Evolutionary conservation across 2,329 filamentous ascomycete genomes (phyloP).

Genomic region (Aspergillus hortae): DNA sequence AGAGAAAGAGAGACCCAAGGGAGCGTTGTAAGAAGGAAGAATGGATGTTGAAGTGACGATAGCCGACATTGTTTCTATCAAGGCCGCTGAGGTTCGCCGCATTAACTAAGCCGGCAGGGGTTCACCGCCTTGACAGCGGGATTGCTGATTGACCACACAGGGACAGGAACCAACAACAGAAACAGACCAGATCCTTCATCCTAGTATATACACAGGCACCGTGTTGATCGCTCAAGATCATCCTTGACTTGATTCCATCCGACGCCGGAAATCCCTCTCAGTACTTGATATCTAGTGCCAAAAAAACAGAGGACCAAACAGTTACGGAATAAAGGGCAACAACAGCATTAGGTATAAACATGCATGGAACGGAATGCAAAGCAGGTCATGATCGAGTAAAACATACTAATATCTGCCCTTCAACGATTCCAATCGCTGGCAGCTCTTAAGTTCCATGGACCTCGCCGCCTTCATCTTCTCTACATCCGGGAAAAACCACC

Average conservation of each 20-base stretch:
- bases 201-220: too few relatives aligned
- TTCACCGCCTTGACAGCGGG: slow-evolving; percentile 1
- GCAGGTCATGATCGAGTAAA: slow-evolving; percentile 3
- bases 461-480: slow-evolving; percentile 73
- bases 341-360: slow-evolving; percentile 10
- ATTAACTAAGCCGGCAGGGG: slow-evolving; percentile 16
- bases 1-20: background rate
- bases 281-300: slow-evolving; percentile 14
- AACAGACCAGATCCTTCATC: too few relatives aligned
- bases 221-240: background rate
- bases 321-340: background rate
- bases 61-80: slow-evolving; percentile 22
- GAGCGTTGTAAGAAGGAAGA: background rate
- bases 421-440: slow-evolving; percentile 53
- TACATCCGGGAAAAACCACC: slow-evolving; percentile 81
- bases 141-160: background rate
- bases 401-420: slow-evolving; percentile 33
- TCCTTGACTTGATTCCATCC: slow-evolving; percentile 2
- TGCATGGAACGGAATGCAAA: slow-evolving; percentile 1
- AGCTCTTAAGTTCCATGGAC: slow-evolving; percentile 58
- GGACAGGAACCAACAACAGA: background rate
- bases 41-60: slow-evolving; percentile 1
- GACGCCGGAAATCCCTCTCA: slow-evolving; percentile 6
- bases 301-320: slow-evolving; percentile 5
- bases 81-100: slow-evolving; percentile 30